Evolutionary conservation across 768 basidiomycete species (phyloP).

Genomic region (Amanita rimosa): DNA sequence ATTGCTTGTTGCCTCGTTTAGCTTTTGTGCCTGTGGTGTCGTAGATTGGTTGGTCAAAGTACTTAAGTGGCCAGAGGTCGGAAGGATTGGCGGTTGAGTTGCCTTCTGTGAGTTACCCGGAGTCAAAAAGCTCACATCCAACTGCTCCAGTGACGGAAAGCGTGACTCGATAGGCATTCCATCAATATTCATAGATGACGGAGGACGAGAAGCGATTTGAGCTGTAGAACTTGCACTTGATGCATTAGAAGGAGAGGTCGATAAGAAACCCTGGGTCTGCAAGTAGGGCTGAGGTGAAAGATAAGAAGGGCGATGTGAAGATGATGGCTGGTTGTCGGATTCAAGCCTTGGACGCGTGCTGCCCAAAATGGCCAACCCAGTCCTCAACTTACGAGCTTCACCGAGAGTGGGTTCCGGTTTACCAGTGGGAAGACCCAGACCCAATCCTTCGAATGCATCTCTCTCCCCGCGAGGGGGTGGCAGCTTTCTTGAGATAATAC

Average conservation of each 20-base stretch:
- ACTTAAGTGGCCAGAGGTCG: not conserved
- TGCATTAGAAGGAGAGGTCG: slow-evolving; percentile 17
- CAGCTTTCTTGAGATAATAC: slow-evolving; percentile 4
- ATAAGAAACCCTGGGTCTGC: slow-evolving; percentile 10
- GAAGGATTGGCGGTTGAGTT: not conserved
- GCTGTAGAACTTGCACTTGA: slow-evolving; percentile 20
- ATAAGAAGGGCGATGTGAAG: slow-evolving; percentile 20
- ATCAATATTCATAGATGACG: slow-evolving; percentile 17
- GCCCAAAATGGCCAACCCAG: slow-evolving; percentile 51
- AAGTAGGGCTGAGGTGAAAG: slow-evolving; percentile 3
- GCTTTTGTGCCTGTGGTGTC: not conserved
- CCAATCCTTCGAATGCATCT: slow-evolving; percentile 77
- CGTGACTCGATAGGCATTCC: slow-evolving; percentile 52
- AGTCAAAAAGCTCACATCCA: slow-evolving; percentile 44
- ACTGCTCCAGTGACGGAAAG: slow-evolving; percentile 82
- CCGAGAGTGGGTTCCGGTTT: slow-evolving; percentile 57
- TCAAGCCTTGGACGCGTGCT: slow-evolving; percentile 18
- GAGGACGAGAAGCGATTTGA: slow-evolving; percentile 18
- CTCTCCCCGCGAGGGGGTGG: slow-evolving; percentile 10
- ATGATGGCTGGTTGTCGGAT: slow-evolving; percentile 14
- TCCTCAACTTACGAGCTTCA: slow-evolving; percentile 62
- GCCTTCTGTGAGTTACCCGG: not conserved
- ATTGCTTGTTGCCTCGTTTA: not conserved
- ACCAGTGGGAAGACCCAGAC: slow-evolving; percentile 30
- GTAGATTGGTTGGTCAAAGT: not conserved